These are phyloP conservation scores for Hypoxylon sp. DNA, from an alignment of 2,329 filamentous ascomycete genomes.

Conservation along the genomic window DNA sequence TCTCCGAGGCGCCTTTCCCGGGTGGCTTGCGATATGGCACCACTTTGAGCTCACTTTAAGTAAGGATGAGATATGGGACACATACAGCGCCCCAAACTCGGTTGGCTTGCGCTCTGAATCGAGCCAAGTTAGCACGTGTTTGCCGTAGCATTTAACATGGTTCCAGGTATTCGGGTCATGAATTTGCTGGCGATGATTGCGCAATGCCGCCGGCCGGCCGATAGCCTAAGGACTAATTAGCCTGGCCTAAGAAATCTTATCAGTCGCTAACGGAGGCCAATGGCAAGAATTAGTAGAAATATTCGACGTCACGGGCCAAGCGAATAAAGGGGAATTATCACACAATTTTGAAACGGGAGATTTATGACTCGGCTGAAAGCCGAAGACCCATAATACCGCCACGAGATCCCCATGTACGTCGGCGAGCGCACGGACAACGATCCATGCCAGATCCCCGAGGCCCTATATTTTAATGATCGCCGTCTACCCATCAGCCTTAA, in stretches of 20 bases:
- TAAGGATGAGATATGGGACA: conserved; percentile 15
- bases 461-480: conserved; percentile 37
- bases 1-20: conserved; percentile 13
- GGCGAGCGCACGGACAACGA: conserved; percentile 42
- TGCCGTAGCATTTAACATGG: conserved; percentile 14
- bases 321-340: conserved; percentile 9
- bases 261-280: conserved; percentile 3
- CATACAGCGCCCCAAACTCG: conserved; percentile 7
- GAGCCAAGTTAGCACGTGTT: conserved; percentile 30
- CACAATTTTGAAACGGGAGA: conserved; percentile 9
- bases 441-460: conserved; percentile 44
- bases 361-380: conserved; percentile 26
- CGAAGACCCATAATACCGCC: conserved; percentile 36
- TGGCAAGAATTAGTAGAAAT: neutral
- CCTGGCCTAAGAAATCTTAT: neutral
- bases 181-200: conserved; percentile 9
- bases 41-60: conserved; percentile 9
- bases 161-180: conserved; percentile 24
- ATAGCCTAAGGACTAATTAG: conserved; percentile 7
- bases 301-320: conserved; percentile 5
- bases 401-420: conserved; percentile 36
- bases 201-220: conserved; percentile 12
- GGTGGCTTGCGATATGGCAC: conserved; percentile 10
- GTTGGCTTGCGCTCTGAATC: conserved; percentile 7
- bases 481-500: conserved; percentile 40